Evolutionary conservation across 306 rosid species (phyloP), one percentile per base, ranked within the genome.

Genomic region (Gastrolobium bilobum): DNA sequence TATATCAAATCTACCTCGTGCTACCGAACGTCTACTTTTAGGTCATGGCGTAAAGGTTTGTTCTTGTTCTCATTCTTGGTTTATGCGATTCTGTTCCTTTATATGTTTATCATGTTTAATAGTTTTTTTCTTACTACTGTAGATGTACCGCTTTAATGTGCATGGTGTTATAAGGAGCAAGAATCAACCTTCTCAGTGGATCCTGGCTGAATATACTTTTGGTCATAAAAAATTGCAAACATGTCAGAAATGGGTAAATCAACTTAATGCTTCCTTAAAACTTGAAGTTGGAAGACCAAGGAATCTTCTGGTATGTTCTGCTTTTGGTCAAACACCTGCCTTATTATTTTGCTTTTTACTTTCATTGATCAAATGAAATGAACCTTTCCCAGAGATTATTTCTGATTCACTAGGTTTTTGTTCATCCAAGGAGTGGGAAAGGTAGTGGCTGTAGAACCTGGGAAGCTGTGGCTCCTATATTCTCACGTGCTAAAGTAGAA

Each of bases 371-470:
- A 57, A 50, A 79, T 80, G 69, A 53, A 86, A 84, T 84, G 80
- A 79, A 80, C 84, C 79, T 84, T 84, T 77, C 81, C 87, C 84
- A 86, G 81, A 81, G 76, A 38, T 82, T 75, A 39, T 85, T 82
- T 84, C 84, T 84, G 86, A 80, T 86, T 91, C 87, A 50, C 73
- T 89, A 94, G 97, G 97, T 94, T 86, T 91, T 94, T 67, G 88
- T 94, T 87, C 86, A 92, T 90, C 99, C 99, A 87, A 94, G 82
- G 85, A 94, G 99, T 83, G 99, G 99, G 81, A 91, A 87, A 76
- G 89, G 95, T 51, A 84, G 69, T 68, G 99, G 97, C 81, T 82
- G 84, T 76, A 89, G 75, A 88, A 90, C 86, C 52, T 94, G 99
- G 99, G 97, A 88, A 73, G 75, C 84, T 39, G 95, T 94, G 82